Conservation (phyloP, 2,329 filamentous ascomycete genomes). For the Colletotrichum sp. region DNA sequence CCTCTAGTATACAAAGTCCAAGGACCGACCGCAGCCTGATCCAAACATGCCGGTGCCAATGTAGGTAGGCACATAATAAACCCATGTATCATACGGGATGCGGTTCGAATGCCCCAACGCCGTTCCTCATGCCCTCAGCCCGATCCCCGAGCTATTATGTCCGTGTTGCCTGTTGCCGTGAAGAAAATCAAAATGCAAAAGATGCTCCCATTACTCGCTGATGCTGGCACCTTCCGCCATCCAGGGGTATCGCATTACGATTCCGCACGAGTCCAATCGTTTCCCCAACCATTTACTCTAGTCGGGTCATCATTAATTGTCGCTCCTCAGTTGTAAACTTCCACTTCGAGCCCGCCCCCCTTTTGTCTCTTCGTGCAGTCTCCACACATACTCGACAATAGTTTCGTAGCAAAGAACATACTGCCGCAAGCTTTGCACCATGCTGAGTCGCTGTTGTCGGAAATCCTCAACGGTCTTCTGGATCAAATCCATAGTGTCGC, state of each 20-base stretch:
- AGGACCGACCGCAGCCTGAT: not conserved
- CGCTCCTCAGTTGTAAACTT: constrained; percentile 19
- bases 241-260: constrained; percentile 16
- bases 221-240: constrained; percentile 9
- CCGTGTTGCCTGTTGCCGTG: constrained; percentile 4
- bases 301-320: constrained; percentile 1
- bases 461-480: constrained; percentile 91
- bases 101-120: constrained; percentile 12
- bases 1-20: constrained; percentile 9
- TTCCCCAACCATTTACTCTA: not conserved
- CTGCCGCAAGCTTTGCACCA: constrained; percentile 94
- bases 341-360: constrained; percentile 24
- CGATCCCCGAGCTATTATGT: not conserved
- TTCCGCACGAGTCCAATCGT: not conserved
- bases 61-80: not conserved
- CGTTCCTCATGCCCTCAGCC: constrained; percentile 9
- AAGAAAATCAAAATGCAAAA: constrained; percentile 5
- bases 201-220: constrained; percentile 12
- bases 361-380: constrained; percentile 44
- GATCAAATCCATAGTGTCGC: constrained; percentile 78
- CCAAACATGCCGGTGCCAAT: not conserved
- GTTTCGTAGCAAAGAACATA: constrained; percentile 98
- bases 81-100: constrained; percentile 7
- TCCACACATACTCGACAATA: constrained; percentile 81
- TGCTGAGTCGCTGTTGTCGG: constrained; percentile 84